Evolutionary conservation across 176 grass and related monocot genomes (phyloP), one percentile per base, ranked within the genome.

Genomic region (Triticum timopheevii): DNA sequence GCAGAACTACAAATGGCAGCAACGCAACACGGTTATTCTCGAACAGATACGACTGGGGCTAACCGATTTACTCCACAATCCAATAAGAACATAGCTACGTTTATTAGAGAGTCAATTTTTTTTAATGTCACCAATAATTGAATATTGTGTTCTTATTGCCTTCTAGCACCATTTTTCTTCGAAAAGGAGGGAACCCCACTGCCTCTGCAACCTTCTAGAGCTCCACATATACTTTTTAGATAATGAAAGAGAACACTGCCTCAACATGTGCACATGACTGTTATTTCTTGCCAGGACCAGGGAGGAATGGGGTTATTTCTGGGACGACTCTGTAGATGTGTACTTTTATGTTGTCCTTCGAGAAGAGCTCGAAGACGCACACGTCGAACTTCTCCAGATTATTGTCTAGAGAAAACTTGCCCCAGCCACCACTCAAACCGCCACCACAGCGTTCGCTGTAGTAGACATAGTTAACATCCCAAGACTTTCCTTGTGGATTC

Each of bases 301-400:
- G 45, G 63, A 90, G 85, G 73, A 52, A 76, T 0, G 96, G 94
- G 12, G 70, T 88, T 72, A 93, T 92, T 62, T 93, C 83, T 2
- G 90, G 84, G 28, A 96, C 80, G 68, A 94, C 97, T 82, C 97
- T 91, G 64, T 94, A 96, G 56, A 94, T 94, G 76, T 96, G 94
- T 23, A 99, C 94, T 80, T 90, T 94, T 42, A 99, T 80, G 62
- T 91, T 84, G 59, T 89, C 82, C 72, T 92, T 95, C 81, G 80
- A 82, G 22, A 96, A 56, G 33, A 96, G 88, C 89, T 99, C 97
- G 33, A 99, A 96, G 52, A 99, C 23, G 13, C 94, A 95, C 22
- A 92, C 90, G 50, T 99, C 97, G 59, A 78, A 85, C 39, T 65
- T 88, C 89, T 99, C 97, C 47, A 96, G 80, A 88, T 96, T 96